Base-by-base conservation (phyloP, 2,329 filamentous ascomycete species). In the Epichloe festucae region DNA sequence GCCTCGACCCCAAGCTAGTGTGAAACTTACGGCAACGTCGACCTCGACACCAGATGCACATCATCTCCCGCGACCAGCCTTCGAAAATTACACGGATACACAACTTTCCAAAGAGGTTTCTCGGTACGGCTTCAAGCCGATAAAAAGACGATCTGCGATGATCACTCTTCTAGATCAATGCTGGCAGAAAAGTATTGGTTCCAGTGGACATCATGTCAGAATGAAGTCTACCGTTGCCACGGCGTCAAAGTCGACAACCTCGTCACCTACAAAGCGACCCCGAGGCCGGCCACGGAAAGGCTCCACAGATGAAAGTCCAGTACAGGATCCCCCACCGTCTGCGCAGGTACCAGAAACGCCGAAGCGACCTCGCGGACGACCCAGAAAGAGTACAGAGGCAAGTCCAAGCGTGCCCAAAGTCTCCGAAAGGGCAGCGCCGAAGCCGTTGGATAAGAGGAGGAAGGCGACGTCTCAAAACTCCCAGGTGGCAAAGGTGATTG, bases 101-200 rank as follows among this genome's bases (percentile, higher is more conserved):
- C 78, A 85, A 53, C 68, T 90, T 15, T 70, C 79, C 3, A 78
- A 74, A 52, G 75, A 84, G 59, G 69, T 90, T 44, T 69, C 75
- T 5, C 71, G 73, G 0, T 89, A 81, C 59, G 84, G 84, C 0
- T 89, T 90, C 66, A 90, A 89, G 61, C 71, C 82, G 1, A 70
- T 89, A 34, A 87, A 82, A 62, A 79, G 72, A 51, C 75, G 86
- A 17, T 73, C 76, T 47, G 79, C 79, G 8, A 88, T 87, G 82
- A 81, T 90, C 54, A 71, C 78, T 1, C 65, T 89, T 11, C 69
- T 90, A 12, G 71, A 85, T 49, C 77, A 81, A 60, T 89, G 87
- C 63, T 89, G 85, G 84, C 67, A 77, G 56, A 81, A 79, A 52
- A 80, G 80, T 61, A 67, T 74, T 19, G 58, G 61, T 12, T 48